phyloP scores from a whole-genome alignment of 495 filamentous ascomycete species.

The Penicillium paradoxum region DNA sequence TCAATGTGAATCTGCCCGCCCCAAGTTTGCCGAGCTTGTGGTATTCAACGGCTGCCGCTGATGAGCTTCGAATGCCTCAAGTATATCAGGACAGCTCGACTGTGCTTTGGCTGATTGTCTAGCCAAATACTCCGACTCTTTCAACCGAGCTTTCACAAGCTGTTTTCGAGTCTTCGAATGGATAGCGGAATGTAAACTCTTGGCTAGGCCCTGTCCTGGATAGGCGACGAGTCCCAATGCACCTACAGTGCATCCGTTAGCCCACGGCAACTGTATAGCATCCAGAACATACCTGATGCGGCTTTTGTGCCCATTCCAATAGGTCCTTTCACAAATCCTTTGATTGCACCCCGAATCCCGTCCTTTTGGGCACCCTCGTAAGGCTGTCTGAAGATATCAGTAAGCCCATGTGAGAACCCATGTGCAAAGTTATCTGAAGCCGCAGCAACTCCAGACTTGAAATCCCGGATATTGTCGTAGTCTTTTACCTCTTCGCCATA shows the following conservation, averaged over 20 bases:
- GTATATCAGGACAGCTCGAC: neutral
- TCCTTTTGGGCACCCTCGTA: slow-evolving; percentile 55
- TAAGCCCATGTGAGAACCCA: slow-evolving; percentile 70
- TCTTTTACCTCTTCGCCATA: slow-evolving; percentile 57
- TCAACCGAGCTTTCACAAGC: slow-evolving; percentile 4
- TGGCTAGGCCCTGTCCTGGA: slow-evolving; percentile 11
- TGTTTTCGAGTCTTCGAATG: slow-evolving; percentile 11
- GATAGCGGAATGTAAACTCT: slow-evolving; percentile 9
- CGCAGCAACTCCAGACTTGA: slow-evolving; percentile 30
- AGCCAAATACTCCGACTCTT: slow-evolving; percentile 5
- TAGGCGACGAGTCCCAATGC: slow-evolving; percentile 13
- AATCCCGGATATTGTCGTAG: slow-evolving; percentile 30
- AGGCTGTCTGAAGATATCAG: slow-evolving; percentile 64
- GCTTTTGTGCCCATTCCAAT: slow-evolving; percentile 67
- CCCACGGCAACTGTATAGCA: neutral
- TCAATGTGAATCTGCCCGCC: neutral
- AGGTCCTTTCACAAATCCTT: slow-evolving; percentile 69
- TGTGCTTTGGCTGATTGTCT: slow-evolving; percentile 3
- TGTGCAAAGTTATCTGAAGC: slow-evolving; percentile 56
- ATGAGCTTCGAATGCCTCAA: slow-evolving; percentile 1
- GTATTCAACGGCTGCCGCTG: neutral
- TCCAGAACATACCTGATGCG: slow-evolving; percentile 22
- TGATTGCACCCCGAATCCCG: slow-evolving; percentile 55
- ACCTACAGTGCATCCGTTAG: slow-evolving; percentile 1
- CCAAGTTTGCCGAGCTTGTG: neutral